Percentiles rank a stretch among this genome's conserved stretches.
Conservation (phyloP, 371 early-diverging fungal species). For the Agmasoma carcini region DNA sequence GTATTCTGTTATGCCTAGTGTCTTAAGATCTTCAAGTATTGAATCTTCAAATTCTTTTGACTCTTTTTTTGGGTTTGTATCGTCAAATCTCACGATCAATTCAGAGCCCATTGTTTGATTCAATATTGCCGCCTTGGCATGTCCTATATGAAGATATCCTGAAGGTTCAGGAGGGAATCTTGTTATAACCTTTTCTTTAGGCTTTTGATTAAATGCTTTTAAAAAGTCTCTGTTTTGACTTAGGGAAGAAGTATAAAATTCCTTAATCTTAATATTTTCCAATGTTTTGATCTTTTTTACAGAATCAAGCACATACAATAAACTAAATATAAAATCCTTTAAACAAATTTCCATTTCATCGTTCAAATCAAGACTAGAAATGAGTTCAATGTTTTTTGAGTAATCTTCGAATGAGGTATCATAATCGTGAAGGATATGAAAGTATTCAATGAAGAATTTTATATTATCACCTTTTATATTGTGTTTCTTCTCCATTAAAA, state of each 20-base stretch:
- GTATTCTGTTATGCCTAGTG: conserved; percentile 65
- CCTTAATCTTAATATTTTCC: conserved; percentile 8
- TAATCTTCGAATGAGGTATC: too few relatives aligned
- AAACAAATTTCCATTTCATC: too few relatives aligned
- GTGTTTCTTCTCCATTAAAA: too few relatives aligned
- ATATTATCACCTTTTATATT: too few relatives aligned
- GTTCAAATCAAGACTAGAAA: too few relatives aligned
- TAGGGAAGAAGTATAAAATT: conserved; percentile 30
- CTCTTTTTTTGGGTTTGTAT: conserved; percentile 96
- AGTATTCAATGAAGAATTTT: too few relatives aligned
- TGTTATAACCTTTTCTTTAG: conserved; percentile 57
- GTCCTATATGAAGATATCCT: conserved; percentile 94
- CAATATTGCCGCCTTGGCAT: conserved; percentile 92
- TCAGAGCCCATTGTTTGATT: conserved; percentile 86
- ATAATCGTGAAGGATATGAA: too few relatives aligned
- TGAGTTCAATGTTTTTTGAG: too few relatives aligned
- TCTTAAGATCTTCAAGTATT: conserved; percentile 46
- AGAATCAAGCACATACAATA: too few relatives aligned
- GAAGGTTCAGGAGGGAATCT: conserved; percentile 94
- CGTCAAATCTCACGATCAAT: conserved; percentile 90
- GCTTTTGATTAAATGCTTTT: conserved; percentile 41
- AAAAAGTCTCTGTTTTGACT: conserved; percentile 29
- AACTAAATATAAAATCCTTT: too few relatives aligned
- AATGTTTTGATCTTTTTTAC: conserved; percentile 36
- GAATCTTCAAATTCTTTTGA: conserved; percentile 56